Percentiles rank a stretch among this genome's conserved stretches.
Evolutionary conservation across 768 basidiomycete species (phyloP).

Genomic region (Leccinum pellstonianum): DNA sequence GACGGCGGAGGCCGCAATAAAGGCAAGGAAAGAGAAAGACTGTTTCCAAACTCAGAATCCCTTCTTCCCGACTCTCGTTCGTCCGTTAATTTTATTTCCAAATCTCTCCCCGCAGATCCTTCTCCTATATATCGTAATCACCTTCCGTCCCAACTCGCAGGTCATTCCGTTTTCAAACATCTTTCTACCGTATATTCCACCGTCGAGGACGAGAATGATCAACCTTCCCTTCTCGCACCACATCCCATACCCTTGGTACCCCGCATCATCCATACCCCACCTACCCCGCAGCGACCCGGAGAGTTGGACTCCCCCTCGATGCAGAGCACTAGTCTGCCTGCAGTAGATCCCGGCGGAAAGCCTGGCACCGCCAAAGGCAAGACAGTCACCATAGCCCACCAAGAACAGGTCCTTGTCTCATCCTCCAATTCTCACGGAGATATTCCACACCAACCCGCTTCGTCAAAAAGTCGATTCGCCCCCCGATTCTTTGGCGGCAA

Average conservation of each 20-base stretch:
- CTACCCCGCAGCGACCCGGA: constrained; percentile 33
- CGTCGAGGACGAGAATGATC: constrained; percentile 26
- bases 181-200: constrained; percentile 30
- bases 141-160: constrained; percentile 12
- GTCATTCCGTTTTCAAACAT: constrained; percentile 5
- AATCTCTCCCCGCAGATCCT: constrained; percentile 23
- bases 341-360: constrained; percentile 15
- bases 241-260: constrained; percentile 29
- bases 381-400: constrained; percentile 16
- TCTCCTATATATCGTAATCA: constrained; percentile 14
- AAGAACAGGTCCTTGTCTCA: constrained; percentile 30
- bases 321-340: constrained; percentile 7
- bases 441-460: neutral
- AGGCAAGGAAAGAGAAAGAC: constrained; percentile 28
- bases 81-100: constrained; percentile 18
- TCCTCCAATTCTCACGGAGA: constrained; percentile 20
- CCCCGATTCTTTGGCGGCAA: constrained; percentile 31
- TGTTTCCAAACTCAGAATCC: neutral
- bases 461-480: constrained; percentile 29
- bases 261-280: constrained; percentile 37
- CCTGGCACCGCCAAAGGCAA: constrained; percentile 11
- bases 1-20: constrained; percentile 21
- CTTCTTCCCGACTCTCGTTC: constrained; percentile 14
- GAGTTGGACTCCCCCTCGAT: constrained; percentile 9
- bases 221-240: constrained; percentile 30